Evolutionary conservation across 306 rosid species (phyloP).

Genomic region (Pyrus bretschneideri): DNA sequence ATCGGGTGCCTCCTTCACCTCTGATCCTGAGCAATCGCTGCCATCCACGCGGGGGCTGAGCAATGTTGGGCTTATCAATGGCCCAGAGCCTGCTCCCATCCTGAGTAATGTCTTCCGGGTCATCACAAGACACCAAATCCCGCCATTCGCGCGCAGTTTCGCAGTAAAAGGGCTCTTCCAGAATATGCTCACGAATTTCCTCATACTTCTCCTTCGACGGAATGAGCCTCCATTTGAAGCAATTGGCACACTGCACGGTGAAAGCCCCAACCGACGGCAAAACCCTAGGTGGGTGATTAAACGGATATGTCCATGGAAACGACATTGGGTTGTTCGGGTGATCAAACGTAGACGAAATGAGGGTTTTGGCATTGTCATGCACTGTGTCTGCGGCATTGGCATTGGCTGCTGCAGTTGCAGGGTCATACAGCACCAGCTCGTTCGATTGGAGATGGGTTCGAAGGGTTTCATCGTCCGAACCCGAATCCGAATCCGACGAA

Average conservation of each 20-base stretch:
- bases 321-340: neutral
- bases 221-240: constrained; percentile 94
- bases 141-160: constrained; percentile 79
- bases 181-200: constrained; percentile 75
- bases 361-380: neutral
- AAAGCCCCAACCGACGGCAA: constrained; percentile 79
- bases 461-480: constrained; percentile 36
- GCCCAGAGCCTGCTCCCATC: constrained; percentile 94
- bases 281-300: constrained; percentile 32
- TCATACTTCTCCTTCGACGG: constrained; percentile 86
- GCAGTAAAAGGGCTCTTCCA: constrained; percentile 70
- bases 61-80: constrained; percentile 89
- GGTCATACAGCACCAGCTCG: constrained; percentile 71
- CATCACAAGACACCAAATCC: constrained; percentile 68
- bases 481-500: constrained; percentile 32
- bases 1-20: constrained; percentile 86
- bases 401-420: constrained; percentile 15
- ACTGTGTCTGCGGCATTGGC: constrained; percentile 9
- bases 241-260: constrained; percentile 83
- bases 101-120: constrained; percentile 77
- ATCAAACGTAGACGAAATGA: constrained; percentile 7
- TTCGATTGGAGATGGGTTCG: constrained; percentile 30
- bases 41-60: constrained; percentile 89
- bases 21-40: constrained; percentile 72
- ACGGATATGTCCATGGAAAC: neutral